Evolutionary conservation across 305 asterid species (phyloP).

Genomic region (Solanum chacoense): DNA sequence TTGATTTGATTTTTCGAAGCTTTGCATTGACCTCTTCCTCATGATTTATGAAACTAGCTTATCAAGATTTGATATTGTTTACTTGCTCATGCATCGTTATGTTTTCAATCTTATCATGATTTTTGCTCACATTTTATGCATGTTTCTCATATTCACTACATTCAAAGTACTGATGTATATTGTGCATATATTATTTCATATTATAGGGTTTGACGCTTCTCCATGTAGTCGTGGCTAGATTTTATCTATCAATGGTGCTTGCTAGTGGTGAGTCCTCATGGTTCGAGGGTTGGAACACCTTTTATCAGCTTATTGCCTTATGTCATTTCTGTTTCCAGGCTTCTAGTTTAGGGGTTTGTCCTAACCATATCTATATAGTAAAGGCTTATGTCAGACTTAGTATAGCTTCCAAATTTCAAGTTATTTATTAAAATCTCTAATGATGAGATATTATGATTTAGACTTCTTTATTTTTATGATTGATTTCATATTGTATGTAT

Average conservation of each 20-base stretch:
- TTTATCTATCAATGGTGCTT: background rate
- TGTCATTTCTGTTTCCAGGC: background rate
- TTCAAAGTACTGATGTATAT: background rate
- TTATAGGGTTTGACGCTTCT: background rate
- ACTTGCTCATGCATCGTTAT: background rate
- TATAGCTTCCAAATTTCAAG: background rate
- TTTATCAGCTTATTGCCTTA: background rate
- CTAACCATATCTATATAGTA: background rate
- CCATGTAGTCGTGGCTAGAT: background rate
- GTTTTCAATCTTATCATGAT: background rate
- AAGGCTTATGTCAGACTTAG: background rate
- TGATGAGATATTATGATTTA: background rate
- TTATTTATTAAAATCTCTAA: too few species aligned
- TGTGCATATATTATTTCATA: background rate
- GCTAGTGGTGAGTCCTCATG: background rate
- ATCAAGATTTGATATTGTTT: background rate
- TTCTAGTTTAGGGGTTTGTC: background rate
- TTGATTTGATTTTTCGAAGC: background rate
- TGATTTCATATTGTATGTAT: background rate
- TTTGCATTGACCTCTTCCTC: background rate
- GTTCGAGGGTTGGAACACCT: background rate
- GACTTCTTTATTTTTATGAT: background rate
- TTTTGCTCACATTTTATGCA: background rate
- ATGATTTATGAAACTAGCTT: background rate
- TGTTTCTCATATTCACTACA: background rate